Evolutionary conservation across 2,329 filamentous ascomycete genomes (phyloP).

Genomic region (Parafenestella ontariensis): DNA sequence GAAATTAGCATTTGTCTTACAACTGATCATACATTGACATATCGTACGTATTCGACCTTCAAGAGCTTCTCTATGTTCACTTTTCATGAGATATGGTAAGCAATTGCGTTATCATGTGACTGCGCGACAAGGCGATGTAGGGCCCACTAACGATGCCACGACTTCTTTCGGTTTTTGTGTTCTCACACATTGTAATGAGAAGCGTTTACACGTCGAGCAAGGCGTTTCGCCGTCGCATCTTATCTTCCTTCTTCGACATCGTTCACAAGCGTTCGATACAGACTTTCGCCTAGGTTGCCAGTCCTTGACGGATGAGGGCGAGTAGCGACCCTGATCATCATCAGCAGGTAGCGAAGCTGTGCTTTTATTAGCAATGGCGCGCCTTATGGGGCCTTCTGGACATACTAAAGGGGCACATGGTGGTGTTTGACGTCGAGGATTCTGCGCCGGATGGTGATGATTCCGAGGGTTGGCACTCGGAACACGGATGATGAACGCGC

Average conservation of each 20-base stretch:
- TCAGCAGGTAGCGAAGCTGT: constrained; percentile 39
- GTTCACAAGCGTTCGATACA: constrained; percentile 48
- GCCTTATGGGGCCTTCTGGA: constrained; percentile 6
- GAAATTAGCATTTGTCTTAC: background rate
- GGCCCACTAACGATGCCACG: constrained; percentile 43
- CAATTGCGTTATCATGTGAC: constrained; percentile 31
- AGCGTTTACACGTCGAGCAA: constrained; percentile 47
- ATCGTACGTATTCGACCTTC: constrained; percentile 41
- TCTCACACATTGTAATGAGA: constrained; percentile 45
- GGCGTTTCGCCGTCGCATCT: constrained; percentile 47
- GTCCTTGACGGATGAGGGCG: constrained; percentile 40
- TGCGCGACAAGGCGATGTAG: constrained; percentile 11
- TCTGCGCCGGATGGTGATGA: constrained; percentile 37
- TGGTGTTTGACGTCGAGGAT: constrained; percentile 25
- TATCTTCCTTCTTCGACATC: constrained; percentile 47
- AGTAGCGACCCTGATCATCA: constrained; percentile 40
- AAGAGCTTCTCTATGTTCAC: constrained; percentile 46
- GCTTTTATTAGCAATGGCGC: constrained; percentile 16
- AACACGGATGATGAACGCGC: constrained; percentile 23
- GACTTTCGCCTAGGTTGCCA: constrained; percentile 48
- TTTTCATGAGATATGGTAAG: constrained; percentile 23
- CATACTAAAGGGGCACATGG: constrained; percentile 49
- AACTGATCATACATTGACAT: background rate
- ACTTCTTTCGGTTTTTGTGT: constrained; percentile 47
- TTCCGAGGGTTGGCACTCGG: constrained; percentile 28